Evolutionary conservation across 2,329 filamentous ascomycete species (phyloP).

Genomic region (Cyphellophora attinorum): DNA sequence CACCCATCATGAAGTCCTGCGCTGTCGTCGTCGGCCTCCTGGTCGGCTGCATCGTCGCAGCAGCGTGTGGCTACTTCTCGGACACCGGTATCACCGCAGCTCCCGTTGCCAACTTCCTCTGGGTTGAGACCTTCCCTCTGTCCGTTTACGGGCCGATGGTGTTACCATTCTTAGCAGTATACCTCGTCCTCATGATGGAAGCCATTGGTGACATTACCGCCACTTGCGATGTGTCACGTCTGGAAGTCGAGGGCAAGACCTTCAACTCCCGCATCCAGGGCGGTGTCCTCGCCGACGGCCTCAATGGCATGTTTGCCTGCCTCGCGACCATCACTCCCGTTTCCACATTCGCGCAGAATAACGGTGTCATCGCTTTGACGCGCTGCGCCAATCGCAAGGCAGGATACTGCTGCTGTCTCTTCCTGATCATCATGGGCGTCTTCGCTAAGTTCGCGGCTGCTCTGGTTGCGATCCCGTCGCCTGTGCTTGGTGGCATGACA

Average conservation of each 20-base stretch:
- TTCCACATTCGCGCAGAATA: conserved; percentile 61
- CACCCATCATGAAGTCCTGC: conserved; percentile 61
- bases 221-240: conserved; percentile 55
- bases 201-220: conserved; percentile 60
- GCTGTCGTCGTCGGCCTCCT: conserved; percentile 56
- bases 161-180: conserved; percentile 47
- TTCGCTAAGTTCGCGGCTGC: conserved; percentile 63
- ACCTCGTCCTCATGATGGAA: conserved; percentile 59
- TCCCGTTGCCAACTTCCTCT: conserved; percentile 58
- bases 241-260: conserved; percentile 53
- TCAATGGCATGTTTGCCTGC: conserved; percentile 55
- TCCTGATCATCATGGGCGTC: conserved; percentile 59
- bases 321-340: conserved; percentile 60
- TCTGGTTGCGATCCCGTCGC: conserved; percentile 53
- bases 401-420: conserved; percentile 56
- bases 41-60: conserved; percentile 59
- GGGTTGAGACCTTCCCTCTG: conserved; percentile 60
- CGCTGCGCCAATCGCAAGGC: conserved; percentile 60
- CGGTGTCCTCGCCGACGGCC: conserved; percentile 55
- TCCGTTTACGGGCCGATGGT: conserved; percentile 57
- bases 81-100: conserved; percentile 48
- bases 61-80: conserved; percentile 57
- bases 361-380: conserved; percentile 59
- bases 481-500: conserved; percentile 39
- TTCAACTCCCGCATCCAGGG: conserved; percentile 64